Base-by-base conservation (phyloP, 2,329 filamentous ascomycete genomes). In the Ophiobolus disseminans region DNA sequence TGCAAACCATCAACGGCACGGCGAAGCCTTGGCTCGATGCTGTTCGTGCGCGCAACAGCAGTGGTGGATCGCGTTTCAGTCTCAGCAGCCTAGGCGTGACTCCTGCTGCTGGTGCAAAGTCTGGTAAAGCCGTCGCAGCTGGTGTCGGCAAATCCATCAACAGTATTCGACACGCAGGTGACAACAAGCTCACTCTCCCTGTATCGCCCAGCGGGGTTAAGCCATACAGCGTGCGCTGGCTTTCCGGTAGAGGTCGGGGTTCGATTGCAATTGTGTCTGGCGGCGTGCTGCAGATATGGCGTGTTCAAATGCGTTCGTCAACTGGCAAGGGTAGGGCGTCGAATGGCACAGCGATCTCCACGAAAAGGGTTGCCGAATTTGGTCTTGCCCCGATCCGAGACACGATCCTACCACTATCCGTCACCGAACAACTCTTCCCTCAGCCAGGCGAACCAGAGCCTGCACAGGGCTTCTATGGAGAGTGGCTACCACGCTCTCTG, bases 111-210 rank as follows among this genome's bases (percentile, higher is more conserved):
- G 73, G 74, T 16, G 85, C 87, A 5, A 87, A 90, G 60, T 86
- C 88, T 9, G 84, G 86, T 19, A 86, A 88, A 66, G 86, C 85
- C 19, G 81, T 92, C 45, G 88, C 87, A 45, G 86, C 86, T 40
- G 87, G 87, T 36, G 86, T 92, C 53, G 89, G 85, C 66, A 86
- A 85, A 66, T 90, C 88, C 3, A 81, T 91, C n/a, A 75, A 75
- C 51, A 87, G 86, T 47, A 81, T 91, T 48, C 85, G 88, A 37
- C 88, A 91, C 60, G 88, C 84, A 0, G 86, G 86, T 9, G 88
- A 91, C 66, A 91, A 90, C 70, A 84, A 90, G 54, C 82, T 91
- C 32, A 83, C 87, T 36, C 76, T 91, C 22, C 88, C 88, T 9
- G 74, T 76, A 9, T 80, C 82, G 37, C 69, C 78, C 20, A 75